These are phyloP conservation scores for Monilinia aucupariae DNA, from an alignment of 2,329 filamentous ascomycete genomes.

Conservation along the genomic window DNA sequence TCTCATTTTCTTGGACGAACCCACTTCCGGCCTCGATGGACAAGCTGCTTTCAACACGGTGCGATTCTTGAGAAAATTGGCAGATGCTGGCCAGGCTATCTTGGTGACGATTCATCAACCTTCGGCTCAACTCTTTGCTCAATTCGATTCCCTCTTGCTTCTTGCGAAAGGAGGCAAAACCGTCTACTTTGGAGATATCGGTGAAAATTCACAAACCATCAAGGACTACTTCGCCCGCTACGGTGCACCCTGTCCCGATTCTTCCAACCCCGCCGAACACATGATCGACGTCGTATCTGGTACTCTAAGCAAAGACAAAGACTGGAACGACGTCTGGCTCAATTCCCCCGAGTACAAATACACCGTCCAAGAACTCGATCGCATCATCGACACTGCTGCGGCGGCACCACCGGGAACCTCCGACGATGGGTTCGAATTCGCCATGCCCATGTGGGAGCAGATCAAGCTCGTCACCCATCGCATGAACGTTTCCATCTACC, in stretches of 20 bases:
- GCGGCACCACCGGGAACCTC: constrained; percentile 34
- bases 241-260: constrained; percentile 41
- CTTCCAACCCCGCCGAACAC: constrained; percentile 42
- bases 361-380: constrained; percentile 53
- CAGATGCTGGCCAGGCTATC: constrained; percentile 48
- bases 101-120: constrained; percentile 54
- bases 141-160: constrained; percentile 58
- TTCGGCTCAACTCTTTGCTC: constrained; percentile 47
- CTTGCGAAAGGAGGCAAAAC: constrained; percentile 60
- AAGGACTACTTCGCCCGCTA: constrained; percentile 55
- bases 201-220: constrained; percentile 51
- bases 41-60: constrained; percentile 61
- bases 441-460: constrained; percentile 46
- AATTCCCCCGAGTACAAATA: constrained; percentile 51
- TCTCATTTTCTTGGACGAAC: constrained; percentile 58
- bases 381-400: constrained; percentile 46
- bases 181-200: constrained; percentile 65
- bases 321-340: constrained; percentile 66
- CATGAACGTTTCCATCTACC: constrained; percentile 49
- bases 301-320: constrained; percentile 46
- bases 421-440: constrained; percentile 45
- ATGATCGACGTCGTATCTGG: constrained; percentile 44
- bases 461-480: constrained; percentile 33
- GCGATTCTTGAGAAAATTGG: constrained; percentile 56
- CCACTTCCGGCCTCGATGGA: constrained; percentile 56